Conservation (phyloP, 1,284 basidiomycete species). For the Sutorius eximius region DNA sequence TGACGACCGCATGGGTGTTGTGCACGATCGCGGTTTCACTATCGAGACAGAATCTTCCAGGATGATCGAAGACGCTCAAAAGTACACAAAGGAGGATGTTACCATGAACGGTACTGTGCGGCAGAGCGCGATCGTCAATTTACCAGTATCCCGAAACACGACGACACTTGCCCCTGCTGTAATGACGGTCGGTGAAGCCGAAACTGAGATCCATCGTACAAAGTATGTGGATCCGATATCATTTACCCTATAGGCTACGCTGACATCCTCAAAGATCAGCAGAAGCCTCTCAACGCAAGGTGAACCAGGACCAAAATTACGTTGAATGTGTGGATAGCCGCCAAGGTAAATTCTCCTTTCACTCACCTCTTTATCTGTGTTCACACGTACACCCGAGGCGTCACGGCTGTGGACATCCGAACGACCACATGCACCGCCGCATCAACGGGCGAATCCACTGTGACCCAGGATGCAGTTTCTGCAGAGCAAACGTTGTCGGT, state of each 20-base stretch:
- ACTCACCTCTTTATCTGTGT: not conserved
- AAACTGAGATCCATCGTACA: not conserved
- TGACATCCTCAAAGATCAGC: not conserved
- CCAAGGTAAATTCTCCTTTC: not conserved
- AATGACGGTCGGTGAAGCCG: not conserved
- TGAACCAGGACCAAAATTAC: not conserved
- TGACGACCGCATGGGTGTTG: not conserved
- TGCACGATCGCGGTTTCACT: not conserved
- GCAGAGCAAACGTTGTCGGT: not conserved
- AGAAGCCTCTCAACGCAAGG: not conserved
- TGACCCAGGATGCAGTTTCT: not conserved
- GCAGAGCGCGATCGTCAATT: not conserved
- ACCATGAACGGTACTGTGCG: not conserved
- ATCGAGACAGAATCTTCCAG: not conserved
- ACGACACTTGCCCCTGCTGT: not conserved
- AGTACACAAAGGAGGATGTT: not conserved
- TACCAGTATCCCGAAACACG: not conserved
- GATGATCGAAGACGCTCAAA: not conserved
- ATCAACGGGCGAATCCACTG: not conserved
- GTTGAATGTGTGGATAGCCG: not conserved
- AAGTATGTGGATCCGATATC: not conserved
- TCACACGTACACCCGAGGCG: not conserved
- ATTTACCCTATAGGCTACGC: too few species aligned
- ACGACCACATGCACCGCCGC: not conserved
- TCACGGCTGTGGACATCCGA: not conserved